phyloP scores from a whole-genome alignment of 2,329 filamentous ascomycete genomes.

The Sphaerostilbella broomeana region DNA sequence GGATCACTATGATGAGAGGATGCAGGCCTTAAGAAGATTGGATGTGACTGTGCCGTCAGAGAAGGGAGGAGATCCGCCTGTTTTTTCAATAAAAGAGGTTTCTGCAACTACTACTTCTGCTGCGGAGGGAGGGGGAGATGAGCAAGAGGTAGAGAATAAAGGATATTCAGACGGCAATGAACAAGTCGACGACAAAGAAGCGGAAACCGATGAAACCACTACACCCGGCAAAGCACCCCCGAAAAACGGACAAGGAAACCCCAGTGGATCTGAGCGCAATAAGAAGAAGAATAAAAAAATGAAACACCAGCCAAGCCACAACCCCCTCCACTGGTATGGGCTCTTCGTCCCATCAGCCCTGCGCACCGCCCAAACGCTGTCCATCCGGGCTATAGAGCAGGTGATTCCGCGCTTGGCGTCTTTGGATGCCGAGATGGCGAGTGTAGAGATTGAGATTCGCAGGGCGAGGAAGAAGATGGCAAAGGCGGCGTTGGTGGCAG shows the following conservation, averaged over 20 bases:
- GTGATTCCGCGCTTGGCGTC: slow-evolving; percentile 52
- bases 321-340: slow-evolving; percentile 53
- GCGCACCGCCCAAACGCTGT: slow-evolving; percentile 52
- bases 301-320: slow-evolving; percentile 12
- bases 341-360: slow-evolving; percentile 47
- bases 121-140: slow-evolving; percentile 7
- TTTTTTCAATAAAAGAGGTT: slow-evolving; percentile 16
- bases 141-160: neutral
- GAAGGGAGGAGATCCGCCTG: slow-evolving; percentile 6
- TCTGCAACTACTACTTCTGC: neutral
- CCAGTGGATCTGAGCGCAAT: slow-evolving; percentile 7
- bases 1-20: slow-evolving; percentile 67
- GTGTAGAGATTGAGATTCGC: slow-evolving; percentile 63
- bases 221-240: neutral
- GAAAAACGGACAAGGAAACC: neutral
- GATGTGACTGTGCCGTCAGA: slow-evolving; percentile 15
- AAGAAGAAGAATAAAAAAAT: slow-evolving; percentile 10
- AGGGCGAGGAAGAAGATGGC: slow-evolving; percentile 50
- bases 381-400: slow-evolving; percentile 48
- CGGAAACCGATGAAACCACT: neutral
- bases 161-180: too few relatives aligned
- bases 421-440: slow-evolving; percentile 53
- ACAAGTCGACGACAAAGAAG: neutral
- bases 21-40: slow-evolving; percentile 53
- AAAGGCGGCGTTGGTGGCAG: slow-evolving; percentile 37